Conservation (phyloP, 345 rosid species). For the Gossypium thurberi region DNA sequence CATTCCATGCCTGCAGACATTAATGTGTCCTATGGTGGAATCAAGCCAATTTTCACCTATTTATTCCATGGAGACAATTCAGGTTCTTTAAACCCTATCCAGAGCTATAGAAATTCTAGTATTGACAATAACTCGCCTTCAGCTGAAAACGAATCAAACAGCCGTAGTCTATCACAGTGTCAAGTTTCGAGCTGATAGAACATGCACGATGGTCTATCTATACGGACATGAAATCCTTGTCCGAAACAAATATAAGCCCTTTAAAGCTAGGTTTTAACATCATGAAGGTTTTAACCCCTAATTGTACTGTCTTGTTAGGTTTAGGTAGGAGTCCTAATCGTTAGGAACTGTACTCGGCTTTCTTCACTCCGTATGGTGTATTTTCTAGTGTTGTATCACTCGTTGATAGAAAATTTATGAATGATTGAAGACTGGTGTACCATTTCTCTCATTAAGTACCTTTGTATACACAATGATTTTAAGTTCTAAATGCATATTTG, state of each 20-base stretch:
- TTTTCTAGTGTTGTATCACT: constrained; percentile 13
- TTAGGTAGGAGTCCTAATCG: constrained; percentile 26
- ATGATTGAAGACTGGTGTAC: constrained; percentile 19
- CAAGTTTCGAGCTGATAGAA: constrained; percentile 41
- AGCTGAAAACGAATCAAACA: constrained; percentile 43
- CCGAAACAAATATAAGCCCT: constrained; percentile 10
- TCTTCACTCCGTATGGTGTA: constrained; percentile 14
- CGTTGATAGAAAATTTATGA: constrained; percentile 19
- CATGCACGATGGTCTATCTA: neutral
- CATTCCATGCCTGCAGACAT: constrained; percentile 29
- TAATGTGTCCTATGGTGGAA: constrained; percentile 31
- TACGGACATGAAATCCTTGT: neutral
- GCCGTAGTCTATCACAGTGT: constrained; percentile 42
- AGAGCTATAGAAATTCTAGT: constrained; percentile 31
- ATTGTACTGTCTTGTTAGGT: constrained; percentile 17
- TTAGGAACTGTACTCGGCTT: constrained; percentile 20
- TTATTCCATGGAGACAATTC: constrained; percentile 35
- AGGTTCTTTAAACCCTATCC: constrained; percentile 27
- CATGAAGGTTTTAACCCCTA: constrained; percentile 12
- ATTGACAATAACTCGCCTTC: constrained; percentile 37
- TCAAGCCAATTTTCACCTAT: constrained; percentile 38
- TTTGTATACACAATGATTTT: constrained; percentile 15
- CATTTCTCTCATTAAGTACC: constrained; percentile 18
- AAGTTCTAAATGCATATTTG: constrained; percentile 13
- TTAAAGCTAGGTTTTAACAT: constrained; percentile 15